Conservation (phyloP, 2,329 filamentous ascomycete genomes). For the Aspergillus ustus region DNA sequence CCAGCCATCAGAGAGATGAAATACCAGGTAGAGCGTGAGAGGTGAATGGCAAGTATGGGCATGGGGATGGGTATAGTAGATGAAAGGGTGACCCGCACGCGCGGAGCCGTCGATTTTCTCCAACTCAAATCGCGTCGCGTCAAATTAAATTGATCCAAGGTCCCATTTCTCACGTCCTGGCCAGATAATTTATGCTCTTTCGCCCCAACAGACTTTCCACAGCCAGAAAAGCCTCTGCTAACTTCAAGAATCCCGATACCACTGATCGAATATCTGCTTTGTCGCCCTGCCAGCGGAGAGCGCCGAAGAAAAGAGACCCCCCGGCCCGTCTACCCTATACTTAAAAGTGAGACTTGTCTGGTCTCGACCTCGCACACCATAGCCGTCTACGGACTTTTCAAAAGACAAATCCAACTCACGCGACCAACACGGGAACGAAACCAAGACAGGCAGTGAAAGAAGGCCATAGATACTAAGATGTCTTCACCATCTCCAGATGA, state of each 20-base stretch:
- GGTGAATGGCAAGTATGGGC: no score
- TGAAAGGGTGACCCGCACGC: not conserved
- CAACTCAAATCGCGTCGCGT: not conserved
- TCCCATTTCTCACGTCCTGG: constrained; percentile 2
- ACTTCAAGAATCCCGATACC: not conserved
- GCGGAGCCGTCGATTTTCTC: not conserved
- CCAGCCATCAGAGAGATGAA: no score
- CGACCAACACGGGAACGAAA: not conserved
- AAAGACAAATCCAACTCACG: not conserved
- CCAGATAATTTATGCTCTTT: not conserved
- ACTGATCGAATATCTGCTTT: not conserved
- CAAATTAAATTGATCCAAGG: constrained; percentile 27
- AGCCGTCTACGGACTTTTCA: not conserved
- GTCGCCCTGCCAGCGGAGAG: not conserved
- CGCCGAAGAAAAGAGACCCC: not conserved
- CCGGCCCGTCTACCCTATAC: not conserved
- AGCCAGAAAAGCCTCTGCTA: not conserved
- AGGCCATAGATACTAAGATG: not conserved
- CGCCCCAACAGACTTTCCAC: not conserved
- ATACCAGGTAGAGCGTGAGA: not conserved
- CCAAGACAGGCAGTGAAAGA: not conserved
- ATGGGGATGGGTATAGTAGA: not conserved
- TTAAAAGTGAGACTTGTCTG: not conserved
- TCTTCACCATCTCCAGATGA: constrained; percentile 20
- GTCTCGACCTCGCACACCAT: not conserved